A percentile compares a stretch with the other conserved stretches of the same genome.
Conservation (phyloP, 495 filamentous ascomycete species). For the Entonaema liquescens region DNA sequence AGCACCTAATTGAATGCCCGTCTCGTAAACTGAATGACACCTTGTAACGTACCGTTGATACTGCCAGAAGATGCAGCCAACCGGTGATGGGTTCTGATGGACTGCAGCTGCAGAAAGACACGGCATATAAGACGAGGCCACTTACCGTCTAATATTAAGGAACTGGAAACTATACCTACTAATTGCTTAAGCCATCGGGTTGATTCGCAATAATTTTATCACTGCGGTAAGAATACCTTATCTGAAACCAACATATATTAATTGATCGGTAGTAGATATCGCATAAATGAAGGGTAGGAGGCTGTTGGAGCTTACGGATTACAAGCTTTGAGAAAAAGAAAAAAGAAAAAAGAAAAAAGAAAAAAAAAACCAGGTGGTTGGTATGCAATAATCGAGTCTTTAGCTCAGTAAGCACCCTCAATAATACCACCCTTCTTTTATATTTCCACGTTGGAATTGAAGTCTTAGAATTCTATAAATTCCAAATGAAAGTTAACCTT, state of each 20-base stretch:
- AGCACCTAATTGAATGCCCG: not conserved
- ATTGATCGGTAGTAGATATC: not conserved
- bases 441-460: too few species aligned
- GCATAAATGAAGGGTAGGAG: not conserved
- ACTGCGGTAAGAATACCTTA: not conserved
- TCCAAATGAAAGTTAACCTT: not conserved
- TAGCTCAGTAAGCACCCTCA: not conserved
- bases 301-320: not conserved
- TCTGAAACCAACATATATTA: not conserved
- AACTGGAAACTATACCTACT: not conserved
- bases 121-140: not conserved
- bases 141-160: not conserved
- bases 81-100: slow-evolving; percentile 14
- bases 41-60: slow-evolving; percentile 18
- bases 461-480: too few species aligned
- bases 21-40: slow-evolving; percentile 2
- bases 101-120: slow-evolving; percentile 1
- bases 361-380: not conserved
- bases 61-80: slow-evolving; percentile 27
- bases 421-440: not conserved
- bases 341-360: too few species aligned
- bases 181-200: not conserved
- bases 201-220: not conserved
- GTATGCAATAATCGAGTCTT: not conserved
- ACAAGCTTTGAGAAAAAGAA: not conserved